Conservation (phyloP, 257 asterid species). For the Solanum rostratum region DNA sequence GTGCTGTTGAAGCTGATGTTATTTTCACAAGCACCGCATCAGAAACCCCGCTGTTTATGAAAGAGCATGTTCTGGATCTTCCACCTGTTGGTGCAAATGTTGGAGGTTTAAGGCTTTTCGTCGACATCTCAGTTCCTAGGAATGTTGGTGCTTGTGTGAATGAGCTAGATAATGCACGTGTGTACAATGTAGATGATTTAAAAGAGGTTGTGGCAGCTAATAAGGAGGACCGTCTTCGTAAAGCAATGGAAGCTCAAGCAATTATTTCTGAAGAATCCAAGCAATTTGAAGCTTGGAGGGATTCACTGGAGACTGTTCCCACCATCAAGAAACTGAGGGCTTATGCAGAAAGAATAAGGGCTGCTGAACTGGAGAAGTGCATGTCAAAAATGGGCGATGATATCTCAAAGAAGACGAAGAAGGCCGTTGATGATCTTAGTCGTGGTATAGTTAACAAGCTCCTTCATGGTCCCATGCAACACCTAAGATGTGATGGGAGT, state of each 20-base stretch:
- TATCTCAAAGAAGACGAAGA: slow-evolving; percentile 59
- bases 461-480: slow-evolving; percentile 98
- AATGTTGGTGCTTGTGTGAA: slow-evolving; percentile 76
- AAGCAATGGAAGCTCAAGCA: slow-evolving; percentile 89
- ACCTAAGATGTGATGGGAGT: slow-evolving; percentile 90
- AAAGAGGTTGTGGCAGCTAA: slow-evolving; percentile 94
- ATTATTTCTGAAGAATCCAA: slow-evolving; percentile 74
- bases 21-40: slow-evolving; percentile 84
- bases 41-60: slow-evolving; percentile 52
- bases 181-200: slow-evolving; percentile 86
- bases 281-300: slow-evolving; percentile 91
- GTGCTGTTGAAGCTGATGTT: slow-evolving; percentile 74
- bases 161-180: slow-evolving; percentile 54
- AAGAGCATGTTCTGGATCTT: slow-evolving; percentile 50
- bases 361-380: slow-evolving; percentile 81
- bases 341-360: slow-evolving; percentile 78
- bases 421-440: slow-evolving; percentile 87
- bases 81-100: slow-evolving; percentile 33
- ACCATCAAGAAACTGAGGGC: slow-evolving; percentile 92
- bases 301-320: slow-evolving; percentile 84
- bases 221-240: slow-evolving; percentile 76
- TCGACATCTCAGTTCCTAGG: slow-evolving; percentile 88
- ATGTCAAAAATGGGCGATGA: slow-evolving; percentile 92
- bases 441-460: slow-evolving; percentile 85
- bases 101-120: slow-evolving; percentile 58